Evolutionary conservation across 805 yeast genomes (phyloP), one percentile per base, ranked within the genome.

Genomic region (Komagataella pseudopastoris): DNA sequence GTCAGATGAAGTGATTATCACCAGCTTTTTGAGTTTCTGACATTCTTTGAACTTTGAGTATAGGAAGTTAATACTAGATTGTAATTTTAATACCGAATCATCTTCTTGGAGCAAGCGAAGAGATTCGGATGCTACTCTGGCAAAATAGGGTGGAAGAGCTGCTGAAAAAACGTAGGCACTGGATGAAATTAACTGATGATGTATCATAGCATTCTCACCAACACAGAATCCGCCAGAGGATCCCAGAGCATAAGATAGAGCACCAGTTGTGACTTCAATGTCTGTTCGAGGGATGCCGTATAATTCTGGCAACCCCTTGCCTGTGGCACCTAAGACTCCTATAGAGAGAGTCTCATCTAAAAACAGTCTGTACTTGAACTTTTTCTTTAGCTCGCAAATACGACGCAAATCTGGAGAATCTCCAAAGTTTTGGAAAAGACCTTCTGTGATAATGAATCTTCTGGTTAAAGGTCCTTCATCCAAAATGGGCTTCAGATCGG

Each of bases 171-270:
- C 93, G 63, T 88, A 93, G 2, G 96, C 96, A 56, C 75, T 74
- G 12, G 96, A 87, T 22, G 88, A 85, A 60, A 93, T 84, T 64
- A 96, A 81, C 73, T 93, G 99, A 69, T 91, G 96, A 58, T 83
- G 82, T 39, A 89, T 80, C 88, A 93, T 88, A 51, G 83, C 83
- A 23, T 71, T 66, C 46, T 78, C 83, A 53, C 98, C 99, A 24
- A 87, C 85, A 63, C 96, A 93, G 69, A 88, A 91, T 0, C 96
- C 98, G 56, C 99, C 99, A 49, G 91, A 81, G 1, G 93, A 75
- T 6, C 88, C 91, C 56, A 91, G 74, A 0, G 95, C 74, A 47
- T 76, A 75, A 14, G 96, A 93, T 74, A 93, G 67, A 1, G 96
- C 80, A 23, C 97, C 96, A 50, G 88, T 76, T 7, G 96, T 87